Percentiles rank a stretch among this genome's conserved stretches.
These are phyloP conservation scores for Aspergillus fumigatiaffinis DNA, from an alignment of 2,329 filamentous ascomycete genomes.

Conservation along the genomic window DNA sequence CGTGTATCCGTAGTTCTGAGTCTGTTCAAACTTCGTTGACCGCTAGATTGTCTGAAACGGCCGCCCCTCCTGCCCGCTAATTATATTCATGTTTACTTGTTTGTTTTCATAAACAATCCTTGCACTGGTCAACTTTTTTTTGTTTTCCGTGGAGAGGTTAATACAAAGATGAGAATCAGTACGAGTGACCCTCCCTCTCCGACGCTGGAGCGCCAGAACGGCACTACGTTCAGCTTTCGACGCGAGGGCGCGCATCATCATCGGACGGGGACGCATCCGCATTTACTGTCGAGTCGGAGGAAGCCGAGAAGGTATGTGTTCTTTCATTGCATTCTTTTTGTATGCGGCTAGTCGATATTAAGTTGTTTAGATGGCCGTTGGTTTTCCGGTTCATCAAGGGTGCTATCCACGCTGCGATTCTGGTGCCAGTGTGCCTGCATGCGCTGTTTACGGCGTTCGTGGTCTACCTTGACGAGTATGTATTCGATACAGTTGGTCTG, in stretches of 20 bases:
- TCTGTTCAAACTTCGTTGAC: neutral
- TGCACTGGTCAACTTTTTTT: neutral
- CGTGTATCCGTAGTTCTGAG: neutral
- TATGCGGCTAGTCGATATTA: neutral
- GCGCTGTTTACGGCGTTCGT: constrained; percentile 56
- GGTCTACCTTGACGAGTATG: constrained; percentile 54
- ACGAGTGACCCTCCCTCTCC: constrained; percentile 29
- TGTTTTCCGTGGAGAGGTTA: neutral
- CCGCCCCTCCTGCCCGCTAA: neutral
- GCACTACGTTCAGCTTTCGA: constrained; percentile 17
- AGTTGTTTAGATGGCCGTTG: constrained; percentile 52
- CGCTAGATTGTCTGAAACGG: neutral
- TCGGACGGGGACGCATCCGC: constrained; percentile 26
- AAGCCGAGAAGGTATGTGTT: constrained; percentile 28
- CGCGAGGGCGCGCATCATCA: constrained; percentile 14
- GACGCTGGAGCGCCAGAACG: constrained; percentile 29
- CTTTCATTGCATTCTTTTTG: neutral
- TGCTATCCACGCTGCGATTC: constrained; percentile 57
- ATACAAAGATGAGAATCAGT: constrained; percentile 22
- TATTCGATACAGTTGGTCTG: constrained; percentile 50
- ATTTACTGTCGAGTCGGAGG: constrained; percentile 26
- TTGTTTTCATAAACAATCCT: neutral
- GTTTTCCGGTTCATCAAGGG: constrained; percentile 63
- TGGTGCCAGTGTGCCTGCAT: constrained; percentile 55
- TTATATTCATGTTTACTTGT: neutral